These are phyloP conservation scores for Phyllostachys edulis DNA, from an alignment of 176 grass and related monocot genomes.

Conservation along the genomic window DNA sequence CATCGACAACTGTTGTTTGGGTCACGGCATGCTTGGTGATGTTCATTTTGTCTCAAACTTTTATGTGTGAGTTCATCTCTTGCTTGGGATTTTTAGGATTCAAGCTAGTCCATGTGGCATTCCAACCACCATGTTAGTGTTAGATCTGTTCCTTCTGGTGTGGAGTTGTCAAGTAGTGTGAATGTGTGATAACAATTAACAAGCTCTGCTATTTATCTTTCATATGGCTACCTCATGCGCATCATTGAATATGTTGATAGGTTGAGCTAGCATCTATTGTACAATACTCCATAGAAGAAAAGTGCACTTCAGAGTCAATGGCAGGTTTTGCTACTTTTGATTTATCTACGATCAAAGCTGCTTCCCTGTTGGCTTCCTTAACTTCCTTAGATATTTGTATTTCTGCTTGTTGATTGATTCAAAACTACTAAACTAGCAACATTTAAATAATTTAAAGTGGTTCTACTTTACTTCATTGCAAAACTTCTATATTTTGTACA, in stretches of 20 bases:
- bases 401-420: constrained; percentile 15
- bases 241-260: not conserved
- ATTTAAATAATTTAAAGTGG: not conserved
- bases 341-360: constrained; percentile 5
- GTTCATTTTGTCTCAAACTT: not conserved
- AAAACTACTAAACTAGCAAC: not conserved
- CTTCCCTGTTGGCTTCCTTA: not conserved
- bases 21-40: not conserved
- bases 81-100: not conserved
- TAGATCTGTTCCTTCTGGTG: constrained; percentile 12
- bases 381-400: constrained; percentile 2
- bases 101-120: not conserved
- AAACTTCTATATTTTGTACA: not conserved
- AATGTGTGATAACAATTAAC: not conserved
- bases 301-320: not conserved
- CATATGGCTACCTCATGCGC: not conserved
- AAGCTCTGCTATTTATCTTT: not conserved
- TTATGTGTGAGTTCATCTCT: not conserved
- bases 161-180: not conserved
- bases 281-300: not conserved
- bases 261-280: not conserved
- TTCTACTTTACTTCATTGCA: constrained; percentile 1
- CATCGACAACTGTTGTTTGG: not conserved
- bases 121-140: not conserved
- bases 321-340: constrained; percentile 6